phyloP scores from a whole-genome alignment of 2,329 filamentous ascomycete genomes.

The Aspergillus ochraceus region DNA sequence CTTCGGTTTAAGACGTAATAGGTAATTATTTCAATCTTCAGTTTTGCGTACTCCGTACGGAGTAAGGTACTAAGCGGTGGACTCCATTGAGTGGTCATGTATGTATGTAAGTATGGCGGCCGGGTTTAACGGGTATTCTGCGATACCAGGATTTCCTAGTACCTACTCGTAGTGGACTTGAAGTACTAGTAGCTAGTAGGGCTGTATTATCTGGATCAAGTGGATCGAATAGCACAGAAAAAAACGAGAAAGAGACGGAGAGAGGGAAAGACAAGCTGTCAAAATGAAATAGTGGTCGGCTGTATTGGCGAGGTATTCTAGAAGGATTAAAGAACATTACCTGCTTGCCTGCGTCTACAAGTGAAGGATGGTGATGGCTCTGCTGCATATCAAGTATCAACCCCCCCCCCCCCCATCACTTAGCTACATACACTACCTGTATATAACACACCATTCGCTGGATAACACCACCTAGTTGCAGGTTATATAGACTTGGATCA shows the following conservation, averaged over 20 bases:
- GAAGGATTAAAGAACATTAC: conserved; percentile 10
- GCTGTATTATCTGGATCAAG: conserved; percentile 1
- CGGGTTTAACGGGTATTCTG: background rate
- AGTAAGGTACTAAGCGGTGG: background rate
- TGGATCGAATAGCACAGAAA: conserved; percentile 7
- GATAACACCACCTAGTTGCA: no score
- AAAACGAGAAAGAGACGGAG: background rate
- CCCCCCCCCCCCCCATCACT: no score
- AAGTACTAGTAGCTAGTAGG: background rate
- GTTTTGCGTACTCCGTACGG: no score
- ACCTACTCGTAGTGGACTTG: no score
- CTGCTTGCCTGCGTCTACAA: background rate
- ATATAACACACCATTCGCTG: no score
- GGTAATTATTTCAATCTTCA: background rate
- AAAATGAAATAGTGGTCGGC: background rate
- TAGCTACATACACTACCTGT: background rate
- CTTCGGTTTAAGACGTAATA: background rate
- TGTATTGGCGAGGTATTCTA: conserved; percentile 1
- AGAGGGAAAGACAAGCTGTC: background rate
- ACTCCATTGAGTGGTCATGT: no score
- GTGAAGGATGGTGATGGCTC: background rate
- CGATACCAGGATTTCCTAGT: background rate
- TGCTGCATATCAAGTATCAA: background rate
- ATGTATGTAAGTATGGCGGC: conserved; percentile 2
- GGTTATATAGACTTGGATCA: background rate